A percentile compares a stretch with the other conserved stretches of the same genome.
These are phyloP conservation scores for Psilocybe azurescens DNA, from an alignment of 768 basidiomycete genomes.

Conservation along the genomic window DNA sequence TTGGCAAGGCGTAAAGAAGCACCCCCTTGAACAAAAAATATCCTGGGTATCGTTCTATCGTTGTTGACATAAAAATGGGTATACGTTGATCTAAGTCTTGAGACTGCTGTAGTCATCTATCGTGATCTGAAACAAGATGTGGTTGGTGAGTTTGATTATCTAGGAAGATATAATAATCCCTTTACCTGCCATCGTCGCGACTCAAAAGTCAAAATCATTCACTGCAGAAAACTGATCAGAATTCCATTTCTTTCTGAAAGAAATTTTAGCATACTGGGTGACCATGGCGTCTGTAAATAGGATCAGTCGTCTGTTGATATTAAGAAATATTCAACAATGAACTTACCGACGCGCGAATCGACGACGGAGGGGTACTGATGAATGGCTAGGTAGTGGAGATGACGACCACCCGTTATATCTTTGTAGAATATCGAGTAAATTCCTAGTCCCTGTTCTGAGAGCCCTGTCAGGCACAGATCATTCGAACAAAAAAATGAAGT, in stretches of 20 bases:
- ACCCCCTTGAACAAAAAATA: neutral
- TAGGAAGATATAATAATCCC: neutral
- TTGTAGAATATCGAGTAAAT: constrained; percentile 8
- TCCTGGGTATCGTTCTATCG: constrained; percentile 6
- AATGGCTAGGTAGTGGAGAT: constrained; percentile 8
- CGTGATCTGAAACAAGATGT: neutral
- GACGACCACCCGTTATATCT: constrained; percentile 8
- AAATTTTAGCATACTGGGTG: constrained; percentile 23
- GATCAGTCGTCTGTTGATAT: neutral
- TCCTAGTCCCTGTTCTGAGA: constrained; percentile 9
- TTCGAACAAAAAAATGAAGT: neutral
- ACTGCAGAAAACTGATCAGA: neutral
- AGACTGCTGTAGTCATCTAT: neutral
- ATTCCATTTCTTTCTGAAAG: neutral
- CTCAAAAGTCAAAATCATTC: neutral
- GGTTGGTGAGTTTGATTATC: neutral
- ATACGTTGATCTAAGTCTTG: constrained; percentile 6
- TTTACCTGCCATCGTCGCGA: neutral
- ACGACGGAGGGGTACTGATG: constrained; percentile 11
- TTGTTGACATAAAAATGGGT: constrained; percentile 11
- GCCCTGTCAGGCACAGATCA: neutral
- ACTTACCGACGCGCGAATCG: constrained; percentile 22
- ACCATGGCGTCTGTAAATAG: constrained; percentile 23
- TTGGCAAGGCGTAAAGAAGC: neutral
- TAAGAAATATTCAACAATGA: neutral